These are phyloP conservation scores for Solanum corneliomulleri DNA, from an alignment of 257 asterid genomes.

Conservation along the genomic window DNA sequence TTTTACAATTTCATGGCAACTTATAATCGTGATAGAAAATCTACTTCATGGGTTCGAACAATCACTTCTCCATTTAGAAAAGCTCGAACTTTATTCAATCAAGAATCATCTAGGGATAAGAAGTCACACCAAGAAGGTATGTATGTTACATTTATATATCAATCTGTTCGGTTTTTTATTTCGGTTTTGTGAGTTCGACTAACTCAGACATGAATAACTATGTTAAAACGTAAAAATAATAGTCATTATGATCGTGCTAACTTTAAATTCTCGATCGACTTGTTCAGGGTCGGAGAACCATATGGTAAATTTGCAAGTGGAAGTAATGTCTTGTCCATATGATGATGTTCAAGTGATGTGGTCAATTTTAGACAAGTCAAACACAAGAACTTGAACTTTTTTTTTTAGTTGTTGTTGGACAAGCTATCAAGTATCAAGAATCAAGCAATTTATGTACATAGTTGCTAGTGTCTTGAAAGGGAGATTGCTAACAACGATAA, in stretches of 20 bases:
- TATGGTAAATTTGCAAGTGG: constrained; percentile 52
- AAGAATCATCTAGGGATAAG: constrained; percentile 7
- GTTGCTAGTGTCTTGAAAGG: background rate
- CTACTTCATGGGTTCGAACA: constrained; percentile 14
- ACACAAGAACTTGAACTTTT: constrained; percentile 24
- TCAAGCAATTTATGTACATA: background rate
- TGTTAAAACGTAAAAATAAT: background rate
- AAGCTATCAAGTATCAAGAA: background rate
- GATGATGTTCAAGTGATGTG: constrained; percentile 90
- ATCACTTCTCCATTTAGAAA: constrained; percentile 22
- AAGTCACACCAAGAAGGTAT: constrained; percentile 15
- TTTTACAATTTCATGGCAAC: background rate
- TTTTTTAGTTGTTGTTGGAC: background rate
- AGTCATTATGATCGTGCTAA: background rate
- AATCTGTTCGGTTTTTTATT: background rate
- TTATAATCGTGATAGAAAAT: background rate
- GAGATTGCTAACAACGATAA: background rate
- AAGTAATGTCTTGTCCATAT: constrained; percentile 74
- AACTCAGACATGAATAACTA: background rate
- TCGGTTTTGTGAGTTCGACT: background rate
- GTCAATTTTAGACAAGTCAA: constrained; percentile 73
- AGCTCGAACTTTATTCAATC: constrained; percentile 27
- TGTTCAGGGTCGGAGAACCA: constrained; percentile 18
- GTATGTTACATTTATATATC: background rate
- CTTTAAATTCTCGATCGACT: background rate